Conservation (phyloP, 73 alveolate species). For the Tetrahymena elliotti region DNA sequence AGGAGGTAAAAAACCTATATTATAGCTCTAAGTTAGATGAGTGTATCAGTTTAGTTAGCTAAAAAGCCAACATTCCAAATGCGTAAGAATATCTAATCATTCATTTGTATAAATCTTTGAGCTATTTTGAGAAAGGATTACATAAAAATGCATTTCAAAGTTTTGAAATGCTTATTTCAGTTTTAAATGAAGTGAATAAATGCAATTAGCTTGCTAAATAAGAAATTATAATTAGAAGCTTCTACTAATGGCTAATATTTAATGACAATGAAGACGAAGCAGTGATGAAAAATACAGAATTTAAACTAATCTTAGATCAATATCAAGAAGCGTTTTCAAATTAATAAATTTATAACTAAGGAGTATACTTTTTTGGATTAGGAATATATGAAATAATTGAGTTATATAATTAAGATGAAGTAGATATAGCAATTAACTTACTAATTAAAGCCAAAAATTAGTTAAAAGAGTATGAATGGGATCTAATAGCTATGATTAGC, state of each 20-base stretch:
- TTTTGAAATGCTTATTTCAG: background rate
- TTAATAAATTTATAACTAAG: background rate
- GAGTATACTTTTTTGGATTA: background rate
- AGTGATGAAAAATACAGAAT: background rate
- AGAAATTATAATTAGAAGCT: background rate
- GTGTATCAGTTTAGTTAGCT: background rate
- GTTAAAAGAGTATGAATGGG: background rate
- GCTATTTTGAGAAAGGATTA: background rate
- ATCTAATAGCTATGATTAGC: background rate
- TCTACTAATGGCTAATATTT: background rate
- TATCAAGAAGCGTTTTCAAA: background rate
- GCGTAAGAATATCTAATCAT: background rate
- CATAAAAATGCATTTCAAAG: background rate
- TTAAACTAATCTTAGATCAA: background rate
- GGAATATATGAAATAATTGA: background rate
- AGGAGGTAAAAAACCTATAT: background rate
- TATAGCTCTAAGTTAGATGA: background rate
- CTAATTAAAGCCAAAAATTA: background rate
- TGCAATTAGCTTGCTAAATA: background rate
- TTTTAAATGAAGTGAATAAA: background rate
- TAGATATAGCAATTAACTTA: background rate
- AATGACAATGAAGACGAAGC: background rate
- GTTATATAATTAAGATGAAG: background rate
- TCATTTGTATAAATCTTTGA: background rate
- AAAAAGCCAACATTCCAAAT: background rate